Base-by-base conservation (phyloP, 2,329 filamentous ascomycete species). In the Ophiostoma sp. region DNA sequence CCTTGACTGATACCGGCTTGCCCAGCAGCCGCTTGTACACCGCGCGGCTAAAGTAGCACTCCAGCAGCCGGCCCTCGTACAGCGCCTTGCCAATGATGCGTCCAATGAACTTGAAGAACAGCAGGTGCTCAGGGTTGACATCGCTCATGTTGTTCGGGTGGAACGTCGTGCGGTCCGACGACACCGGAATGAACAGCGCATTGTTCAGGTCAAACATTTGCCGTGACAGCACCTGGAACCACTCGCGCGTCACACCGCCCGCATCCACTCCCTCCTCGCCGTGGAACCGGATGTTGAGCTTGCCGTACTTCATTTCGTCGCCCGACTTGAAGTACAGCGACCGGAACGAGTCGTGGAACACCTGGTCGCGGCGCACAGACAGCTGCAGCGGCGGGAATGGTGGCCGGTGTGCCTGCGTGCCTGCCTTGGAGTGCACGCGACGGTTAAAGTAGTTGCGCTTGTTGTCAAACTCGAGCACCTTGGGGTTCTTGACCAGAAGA, bases 181-280 rank as follows among this genome's bases (percentile, higher is more conserved):
- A 97, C 35, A 99, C 96, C 1, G 95, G 95, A 68, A 92, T 95
- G 82, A 98, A 99, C 54, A 99, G 84, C 67, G 93, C 95, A 78
- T 98, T 99, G 81, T 97, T 95, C 67, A 95, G 91, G 79, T 99
- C 95, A 81, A 99, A 99, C 95, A 99, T 99, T 77, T 97, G 95
- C 72, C 95, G 88, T 39, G 96, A 90, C 74, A 99, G 90, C 68
- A 97, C 94, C 79, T 97, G 94, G 86, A 99, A 99, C 95, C 96
- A 99, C 82, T 99, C 95, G 77, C 96, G 89, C 52, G 94, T 97
- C 66, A 99, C 94, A 81, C 95, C 95, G 75, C 95, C 96, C 69
- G 95, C 95, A 80, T 99, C 96, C 60, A 99, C 93, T 79, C 96
- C 95, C 79, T 99, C 95, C 81, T 99, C 95, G 44, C 93, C 93